A percentile compares a stretch with the other conserved stretches of the same genome.
phyloP scores from a whole-genome alignment of 768 basidiomycete species.

The Pleurotus cornucopiae region DNA sequence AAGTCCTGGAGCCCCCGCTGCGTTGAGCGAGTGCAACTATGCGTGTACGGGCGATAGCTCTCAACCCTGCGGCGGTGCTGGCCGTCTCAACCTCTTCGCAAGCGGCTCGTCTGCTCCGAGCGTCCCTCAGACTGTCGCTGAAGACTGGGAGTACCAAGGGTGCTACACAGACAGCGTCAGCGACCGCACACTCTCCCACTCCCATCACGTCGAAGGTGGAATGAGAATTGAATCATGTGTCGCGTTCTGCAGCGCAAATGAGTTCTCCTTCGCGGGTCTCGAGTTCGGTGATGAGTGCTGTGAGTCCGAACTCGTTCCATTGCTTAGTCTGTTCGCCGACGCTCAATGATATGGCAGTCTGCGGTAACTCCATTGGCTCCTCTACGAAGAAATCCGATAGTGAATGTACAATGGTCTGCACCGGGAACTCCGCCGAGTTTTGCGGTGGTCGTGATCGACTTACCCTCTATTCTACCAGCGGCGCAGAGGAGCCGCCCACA shows the following conservation, averaged over 20 bases:
- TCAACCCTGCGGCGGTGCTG: neutral
- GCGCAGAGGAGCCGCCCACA: too few species aligned
- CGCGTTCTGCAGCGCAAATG: conserved; percentile 30
- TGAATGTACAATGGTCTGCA: conserved; percentile 28
- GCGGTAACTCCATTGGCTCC: neutral
- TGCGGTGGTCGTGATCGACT: conserved; percentile 13
- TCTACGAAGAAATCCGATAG: neutral
- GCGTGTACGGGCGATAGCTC: neutral
- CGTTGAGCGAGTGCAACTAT: neutral
- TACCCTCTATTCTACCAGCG: neutral
- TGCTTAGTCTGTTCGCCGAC: neutral
- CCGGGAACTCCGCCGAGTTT: conserved; percentile 12
- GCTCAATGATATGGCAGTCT: neutral
- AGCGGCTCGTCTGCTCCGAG: neutral
- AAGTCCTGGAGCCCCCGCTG: neutral
- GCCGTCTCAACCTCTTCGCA: neutral
- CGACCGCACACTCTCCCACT: neutral
- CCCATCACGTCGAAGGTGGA: neutral
- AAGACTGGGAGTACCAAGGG: neutral
- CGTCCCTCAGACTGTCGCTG: neutral
- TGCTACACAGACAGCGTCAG: neutral
- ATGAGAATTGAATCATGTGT: conserved; percentile 37
- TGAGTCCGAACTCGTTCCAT: neutral
- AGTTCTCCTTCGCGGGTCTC: conserved; percentile 35
- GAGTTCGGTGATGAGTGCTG: conserved; percentile 26